Base-by-base conservation (phyloP, 2,329 filamentous ascomycete species). In the Cryphonectria japonica region DNA sequence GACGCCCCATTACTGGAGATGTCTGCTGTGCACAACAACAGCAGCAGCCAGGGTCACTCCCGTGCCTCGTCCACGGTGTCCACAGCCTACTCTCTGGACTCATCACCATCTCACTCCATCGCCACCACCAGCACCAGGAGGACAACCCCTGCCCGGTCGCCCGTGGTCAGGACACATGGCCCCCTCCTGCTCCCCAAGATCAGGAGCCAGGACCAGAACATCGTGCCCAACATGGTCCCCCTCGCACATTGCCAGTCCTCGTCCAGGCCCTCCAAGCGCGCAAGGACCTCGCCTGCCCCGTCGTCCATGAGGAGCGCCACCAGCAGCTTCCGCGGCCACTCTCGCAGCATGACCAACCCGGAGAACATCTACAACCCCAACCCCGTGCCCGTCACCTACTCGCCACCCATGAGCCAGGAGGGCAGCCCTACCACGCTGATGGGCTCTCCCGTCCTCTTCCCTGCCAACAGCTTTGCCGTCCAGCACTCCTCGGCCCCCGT, bases 131-230 rank as follows among this genome's bases (percentile, higher is more conserved):
- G 88, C 82, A 92, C 91, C 29, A 85, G 87, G 75, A 85, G 89
- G 76, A 92, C 90, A 68, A 94, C 92, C 16, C 92, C 93, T 54
- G 83, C 86, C 57, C 83, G 86, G 74, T 92, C 92, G 46, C 92
- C 93, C 72, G 67, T 69, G 59, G 88, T 95, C 76, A 88, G 91
- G 73, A 91, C 93, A 73, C 91, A 94, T 82, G 93, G 93, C 67
- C 93, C 93, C 67, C 85, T 93, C 65, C 85, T 97, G 72, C 86
- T 97, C 43, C 94, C 94, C 78, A 96, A 94, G 86, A 95, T 97
- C 83, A 89, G 94, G 73, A 89, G 89, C 57, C 94, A 96, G 82
- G 94, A 97, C 82, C 92, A 95, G 81, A 86, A 91, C 73, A 88
- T 94, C 73, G 89, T 91, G 75, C 87, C 87, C 57, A 83, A 84